phyloP scores from a whole-genome alignment of 23 red algal genomes.

The Chondrus crispus region DNA sequence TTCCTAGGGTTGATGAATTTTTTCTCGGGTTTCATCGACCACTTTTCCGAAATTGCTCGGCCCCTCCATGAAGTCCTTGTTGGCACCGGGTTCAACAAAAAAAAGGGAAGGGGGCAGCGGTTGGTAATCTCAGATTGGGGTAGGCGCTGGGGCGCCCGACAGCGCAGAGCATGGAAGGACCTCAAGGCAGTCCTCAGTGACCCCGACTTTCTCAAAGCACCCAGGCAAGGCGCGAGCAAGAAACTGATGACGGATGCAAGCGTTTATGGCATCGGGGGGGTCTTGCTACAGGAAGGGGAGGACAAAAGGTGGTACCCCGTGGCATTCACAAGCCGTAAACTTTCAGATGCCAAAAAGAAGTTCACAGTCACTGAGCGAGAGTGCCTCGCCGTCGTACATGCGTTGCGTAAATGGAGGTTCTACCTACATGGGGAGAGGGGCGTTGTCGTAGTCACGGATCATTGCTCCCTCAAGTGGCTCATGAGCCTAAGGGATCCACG shows the following conservation, averaged over 20 bases:
- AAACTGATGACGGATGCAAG: slow-evolving; percentile 1
- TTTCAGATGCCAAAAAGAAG: background rate
- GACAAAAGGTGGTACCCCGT: background rate
- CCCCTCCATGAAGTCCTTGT: background rate
- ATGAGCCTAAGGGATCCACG: background rate
- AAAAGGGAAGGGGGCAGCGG: background rate
- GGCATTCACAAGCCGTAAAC: background rate
- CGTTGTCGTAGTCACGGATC: background rate
- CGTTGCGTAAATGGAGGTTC: background rate
- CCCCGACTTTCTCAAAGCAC: background rate
- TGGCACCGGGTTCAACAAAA: background rate
- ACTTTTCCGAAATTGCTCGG: background rate
- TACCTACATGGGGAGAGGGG: slow-evolving; percentile 14
- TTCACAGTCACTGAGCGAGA: background rate
- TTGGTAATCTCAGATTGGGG: background rate
- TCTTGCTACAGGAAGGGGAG: background rate
- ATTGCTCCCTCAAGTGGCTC: background rate
- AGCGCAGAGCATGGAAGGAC: background rate
- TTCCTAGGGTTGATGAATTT: background rate
- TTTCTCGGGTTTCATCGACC: background rate
- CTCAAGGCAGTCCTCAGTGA: background rate
- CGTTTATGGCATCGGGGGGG: background rate
- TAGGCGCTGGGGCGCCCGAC: background rate
- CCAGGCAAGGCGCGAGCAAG: background rate
- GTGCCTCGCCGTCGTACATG: slow-evolving; percentile 12